Conservation (phyloP, 352 stramenopile genomes). For the Lagenidium giganteum region DNA sequence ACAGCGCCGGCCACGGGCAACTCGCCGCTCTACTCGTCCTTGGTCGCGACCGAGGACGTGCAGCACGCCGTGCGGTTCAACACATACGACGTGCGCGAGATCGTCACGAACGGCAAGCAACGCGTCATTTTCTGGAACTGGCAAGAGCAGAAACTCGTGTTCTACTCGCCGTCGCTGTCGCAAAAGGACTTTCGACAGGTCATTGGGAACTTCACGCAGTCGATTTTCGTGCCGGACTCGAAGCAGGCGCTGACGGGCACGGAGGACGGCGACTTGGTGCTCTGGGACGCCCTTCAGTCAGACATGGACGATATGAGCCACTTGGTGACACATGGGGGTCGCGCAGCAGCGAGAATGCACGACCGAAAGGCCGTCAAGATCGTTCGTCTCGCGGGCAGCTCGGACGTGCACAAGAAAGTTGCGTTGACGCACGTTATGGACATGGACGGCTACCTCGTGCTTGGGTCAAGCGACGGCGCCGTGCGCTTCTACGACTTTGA, state of each 20-base stretch:
- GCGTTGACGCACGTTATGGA: slow-evolving; percentile 57
- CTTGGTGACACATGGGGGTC: too few relatives aligned
- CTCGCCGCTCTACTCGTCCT: slow-evolving; percentile 42
- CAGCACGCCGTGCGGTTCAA: slow-evolving; percentile 88
- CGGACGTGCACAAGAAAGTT: slow-evolving; percentile 40
- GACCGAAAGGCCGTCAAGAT: slow-evolving; percentile 85
- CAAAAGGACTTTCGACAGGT: slow-evolving; percentile 78
- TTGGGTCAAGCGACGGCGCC: slow-evolving; percentile 85
- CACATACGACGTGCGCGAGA: slow-evolving; percentile 79
- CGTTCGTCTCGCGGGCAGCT: slow-evolving; percentile 52
- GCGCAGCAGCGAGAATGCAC: too few relatives aligned
- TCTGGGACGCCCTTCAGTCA: slow-evolving; percentile 69
- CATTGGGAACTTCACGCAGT: slow-evolving; percentile 82
- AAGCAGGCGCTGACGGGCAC: slow-evolving; percentile 84
- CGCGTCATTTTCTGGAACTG: slow-evolving; percentile 90
- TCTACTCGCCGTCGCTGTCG: slow-evolving; percentile 80
- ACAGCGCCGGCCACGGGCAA: slow-evolving; percentile 30
- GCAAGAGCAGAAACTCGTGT: slow-evolving; percentile 70
- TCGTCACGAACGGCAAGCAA: slow-evolving; percentile 86
- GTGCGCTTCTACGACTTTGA: slow-evolving; percentile 94
- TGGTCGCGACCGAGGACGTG: slow-evolving; percentile 69
- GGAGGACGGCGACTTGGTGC: slow-evolving; percentile 79
- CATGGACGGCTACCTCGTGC: slow-evolving; percentile 87
- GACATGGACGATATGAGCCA: slow-evolving; percentile 18
- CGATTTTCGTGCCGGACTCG: slow-evolving; percentile 83